Evolutionary conservation across 768 basidiomycete genomes (phyloP), one percentile per base, ranked within the genome.

Genomic region (Pulveroboletus sp.): DNA sequence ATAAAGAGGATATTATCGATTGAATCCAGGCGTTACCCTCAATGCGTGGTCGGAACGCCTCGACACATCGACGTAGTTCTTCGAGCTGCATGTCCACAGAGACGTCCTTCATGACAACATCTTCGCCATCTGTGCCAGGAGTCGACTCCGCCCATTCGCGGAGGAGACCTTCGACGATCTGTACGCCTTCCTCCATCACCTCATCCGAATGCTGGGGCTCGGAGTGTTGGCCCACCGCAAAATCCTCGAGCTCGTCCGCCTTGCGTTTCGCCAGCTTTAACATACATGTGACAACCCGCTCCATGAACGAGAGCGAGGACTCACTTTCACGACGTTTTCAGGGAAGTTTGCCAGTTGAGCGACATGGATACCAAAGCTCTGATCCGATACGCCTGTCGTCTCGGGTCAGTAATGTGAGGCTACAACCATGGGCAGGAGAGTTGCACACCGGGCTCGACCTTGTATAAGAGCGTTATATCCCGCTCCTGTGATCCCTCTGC

Each of bases 301-400:
- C 28, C 14, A 32, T 17, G 14, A 31, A 18, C 10, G 1, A 0
- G 30, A 28, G 21, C 4, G 1, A 14, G 31, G 3, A 54, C 74
- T 50, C 43, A 89, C 87, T 76, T 87, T 90, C 52, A 98, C 80
- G 10, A 98, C 94, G 56, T 83, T 87, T 52, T 94, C 89, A 0
- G 96, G 96, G 69, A 99, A 99, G 68, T 97, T 94, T 4, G 95
- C 95, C n/a, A 98, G 74, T 64, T 93, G 80, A 0, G 96, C 96
- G 14, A 99, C 96, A 59, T 98, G 93, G 27, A 99, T 98, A 69
- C 95, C 96, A 62, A 97, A 98, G 64, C 92, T 95, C 69, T 97
- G 95, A 64, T 98, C 95, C 39, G 90, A 93, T 18, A 96, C 79
- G 12, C 92, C 91, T 91, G 50, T 5, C 5, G 11, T 33, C 24